These are phyloP conservation scores for Metarhizium brunneum DNA, from an alignment of 2,329 filamentous ascomycete species.

Conservation along the genomic window DNA sequence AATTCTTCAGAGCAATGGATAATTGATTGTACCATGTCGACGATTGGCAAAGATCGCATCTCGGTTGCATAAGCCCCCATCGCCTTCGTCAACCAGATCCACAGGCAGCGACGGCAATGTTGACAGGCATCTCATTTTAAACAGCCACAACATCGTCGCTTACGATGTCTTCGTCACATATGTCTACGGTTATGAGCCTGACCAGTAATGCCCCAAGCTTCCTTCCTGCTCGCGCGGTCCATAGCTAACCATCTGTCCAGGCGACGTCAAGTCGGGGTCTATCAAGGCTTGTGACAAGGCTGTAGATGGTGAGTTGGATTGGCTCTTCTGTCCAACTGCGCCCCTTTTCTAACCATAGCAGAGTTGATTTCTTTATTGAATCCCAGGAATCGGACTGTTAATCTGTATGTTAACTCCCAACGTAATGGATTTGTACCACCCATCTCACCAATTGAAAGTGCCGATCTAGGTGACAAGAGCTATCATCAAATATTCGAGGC, in stretches of 20 bases:
- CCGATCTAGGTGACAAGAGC: constrained; percentile 59
- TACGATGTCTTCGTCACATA: constrained; percentile 23
- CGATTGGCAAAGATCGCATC: neutral
- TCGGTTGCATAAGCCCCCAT: neutral
- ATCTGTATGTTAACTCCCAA: constrained; percentile 23
- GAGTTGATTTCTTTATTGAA: constrained; percentile 30
- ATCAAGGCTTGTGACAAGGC: constrained; percentile 30
- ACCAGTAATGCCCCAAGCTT: constrained; percentile 17
- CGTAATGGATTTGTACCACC: neutral
- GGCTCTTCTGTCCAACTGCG: neutral
- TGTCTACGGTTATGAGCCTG: constrained; percentile 23
- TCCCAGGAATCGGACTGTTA: constrained; percentile 22
- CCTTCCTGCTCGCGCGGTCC: constrained; percentile 2
- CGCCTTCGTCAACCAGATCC: neutral
- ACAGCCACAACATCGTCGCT: neutral
- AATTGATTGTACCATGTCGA: neutral
- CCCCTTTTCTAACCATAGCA: constrained; percentile 8
- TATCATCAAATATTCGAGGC: constrained; percentile 76
- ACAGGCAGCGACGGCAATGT: neutral
- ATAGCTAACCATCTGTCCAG: constrained; percentile 14
- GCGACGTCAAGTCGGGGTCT: constrained; percentile 23
- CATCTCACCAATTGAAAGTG: constrained; percentile 11
- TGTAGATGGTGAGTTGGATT: constrained; percentile 26
- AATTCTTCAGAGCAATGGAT: neutral
- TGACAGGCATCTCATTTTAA: neutral